phyloP scores from a whole-genome alignment of 495 filamentous ascomycete species.

The Talaromyces nanjingensis region DNA sequence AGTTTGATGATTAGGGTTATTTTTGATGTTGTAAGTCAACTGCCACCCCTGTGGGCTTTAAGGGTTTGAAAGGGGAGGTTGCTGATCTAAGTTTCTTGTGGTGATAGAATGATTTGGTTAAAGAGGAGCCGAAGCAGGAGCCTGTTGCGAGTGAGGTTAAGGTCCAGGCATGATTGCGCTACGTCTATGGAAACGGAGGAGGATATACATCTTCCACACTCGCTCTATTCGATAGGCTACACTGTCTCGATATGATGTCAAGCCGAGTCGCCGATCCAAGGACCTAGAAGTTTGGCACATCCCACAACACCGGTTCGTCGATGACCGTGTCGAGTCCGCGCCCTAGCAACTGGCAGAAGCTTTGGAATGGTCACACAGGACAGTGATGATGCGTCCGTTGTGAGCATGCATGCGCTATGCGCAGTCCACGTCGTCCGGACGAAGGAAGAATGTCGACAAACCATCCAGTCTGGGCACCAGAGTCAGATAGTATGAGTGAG shows the following conservation, averaged over 20 bases:
- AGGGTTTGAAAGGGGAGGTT: background rate
- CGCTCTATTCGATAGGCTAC: background rate
- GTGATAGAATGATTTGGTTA: constrained; percentile 36
- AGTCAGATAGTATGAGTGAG: background rate
- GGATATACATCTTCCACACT: background rate
- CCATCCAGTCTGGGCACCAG: background rate
- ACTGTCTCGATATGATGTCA: background rate
- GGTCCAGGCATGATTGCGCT: constrained; percentile 28
- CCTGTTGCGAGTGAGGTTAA: constrained; percentile 26
- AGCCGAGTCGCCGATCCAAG: background rate
- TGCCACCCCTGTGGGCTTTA: background rate
- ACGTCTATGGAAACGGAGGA: background rate
- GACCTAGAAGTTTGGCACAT: background rate
- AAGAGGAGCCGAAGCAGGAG: constrained; percentile 24
- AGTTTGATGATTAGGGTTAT: constrained; percentile 94
- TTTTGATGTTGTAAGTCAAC: constrained; percentile 67
- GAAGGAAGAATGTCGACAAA: background rate
- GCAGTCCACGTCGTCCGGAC: background rate
- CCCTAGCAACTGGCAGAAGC: background rate
- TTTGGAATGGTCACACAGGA: background rate
- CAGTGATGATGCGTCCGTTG: background rate
- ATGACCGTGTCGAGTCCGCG: background rate
- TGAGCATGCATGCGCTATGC: background rate
- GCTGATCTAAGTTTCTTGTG: constrained; percentile 1
- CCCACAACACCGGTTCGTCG: background rate